These are phyloP conservation scores for Catunica adiposa DNA, from an alignment of 2,329 filamentous ascomycete genomes.

Conservation along the genomic window DNA sequence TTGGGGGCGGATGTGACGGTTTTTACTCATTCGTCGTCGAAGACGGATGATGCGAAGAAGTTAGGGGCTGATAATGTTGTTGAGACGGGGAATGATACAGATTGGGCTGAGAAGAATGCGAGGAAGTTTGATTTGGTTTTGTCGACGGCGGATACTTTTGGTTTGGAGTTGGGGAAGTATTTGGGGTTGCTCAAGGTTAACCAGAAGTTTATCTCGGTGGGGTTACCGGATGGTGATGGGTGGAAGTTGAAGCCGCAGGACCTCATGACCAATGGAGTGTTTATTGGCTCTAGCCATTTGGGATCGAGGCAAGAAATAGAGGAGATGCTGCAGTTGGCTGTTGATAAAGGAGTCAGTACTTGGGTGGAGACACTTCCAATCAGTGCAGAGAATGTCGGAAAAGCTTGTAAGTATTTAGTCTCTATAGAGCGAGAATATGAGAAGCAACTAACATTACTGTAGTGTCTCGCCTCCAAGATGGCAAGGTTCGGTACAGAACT, in stretches of 20 bases:
- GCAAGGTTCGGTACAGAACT: constrained; percentile 16
- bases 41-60: constrained; percentile 36
- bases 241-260: constrained; percentile 56
- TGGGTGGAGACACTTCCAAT: constrained; percentile 64
- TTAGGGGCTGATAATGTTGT: constrained; percentile 42
- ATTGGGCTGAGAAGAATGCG: constrained; percentile 28
- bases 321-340: constrained; percentile 55
- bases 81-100: constrained; percentile 35
- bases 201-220: constrained; percentile 64
- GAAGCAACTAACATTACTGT: neutral
- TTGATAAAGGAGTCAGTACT: constrained; percentile 50
- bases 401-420: constrained; percentile 10
- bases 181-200: constrained; percentile 68
- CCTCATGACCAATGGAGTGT: constrained; percentile 57
- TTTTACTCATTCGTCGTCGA: constrained; percentile 37
- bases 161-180: constrained; percentile 55
- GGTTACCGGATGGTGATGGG: constrained; percentile 60
- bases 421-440: neutral
- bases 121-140: constrained; percentile 55
- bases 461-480: constrained; percentile 8
- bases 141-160: constrained; percentile 50
- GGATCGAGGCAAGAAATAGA: constrained; percentile 55
- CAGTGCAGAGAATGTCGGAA: constrained; percentile 39
- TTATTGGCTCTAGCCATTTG: constrained; percentile 55
- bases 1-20: constrained; percentile 39